Conservation (phyloP, 2,329 filamentous ascomycete species). For the Aureobasidium melanogenum region DNA sequence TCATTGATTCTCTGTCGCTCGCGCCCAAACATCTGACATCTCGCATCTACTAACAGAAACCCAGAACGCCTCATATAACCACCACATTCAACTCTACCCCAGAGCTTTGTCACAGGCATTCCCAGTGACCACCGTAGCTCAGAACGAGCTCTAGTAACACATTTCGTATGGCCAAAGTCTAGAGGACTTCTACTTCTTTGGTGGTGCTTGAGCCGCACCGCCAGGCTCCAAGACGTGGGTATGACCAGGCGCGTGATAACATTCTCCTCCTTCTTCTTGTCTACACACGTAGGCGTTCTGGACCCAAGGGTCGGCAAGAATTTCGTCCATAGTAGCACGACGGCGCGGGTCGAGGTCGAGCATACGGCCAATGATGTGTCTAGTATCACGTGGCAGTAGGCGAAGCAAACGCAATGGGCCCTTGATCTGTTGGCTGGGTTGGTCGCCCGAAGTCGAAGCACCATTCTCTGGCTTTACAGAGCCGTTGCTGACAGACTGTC, state of each 20-base stretch:
- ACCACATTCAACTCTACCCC: neutral
- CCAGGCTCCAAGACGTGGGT: conserved; percentile 73
- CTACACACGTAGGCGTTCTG: conserved; percentile 73
- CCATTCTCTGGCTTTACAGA: conserved; percentile 15
- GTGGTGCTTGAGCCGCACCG: conserved; percentile 27
- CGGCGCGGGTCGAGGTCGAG: conserved; percentile 77
- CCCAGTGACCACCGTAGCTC: neutral
- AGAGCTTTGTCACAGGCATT: neutral
- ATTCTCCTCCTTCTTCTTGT: conserved; percentile 63
- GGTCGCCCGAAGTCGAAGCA: conserved; percentile 14
- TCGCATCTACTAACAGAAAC: neutral
- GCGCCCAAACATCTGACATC: neutral
- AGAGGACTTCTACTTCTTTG: conserved; percentile 3
- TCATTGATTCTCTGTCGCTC: conserved; percentile 1
- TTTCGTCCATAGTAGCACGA: conserved; percentile 75
- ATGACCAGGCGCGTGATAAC: conserved; percentile 68
- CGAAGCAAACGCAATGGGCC: conserved; percentile 87
- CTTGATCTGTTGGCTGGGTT: conserved; percentile 50
- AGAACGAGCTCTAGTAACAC: neutral
- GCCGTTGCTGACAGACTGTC: conserved; percentile 20
- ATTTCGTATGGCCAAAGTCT: neutral
- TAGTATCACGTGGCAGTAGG: conserved; percentile 77
- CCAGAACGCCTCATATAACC: neutral
- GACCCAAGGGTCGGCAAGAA: conserved; percentile 87
- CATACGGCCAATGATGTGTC: conserved; percentile 87